Percentiles rank a stretch among this genome's conserved stretches.
phyloP scores from a whole-genome alignment of 2,329 filamentous ascomycete genomes.

The Pyrenophora graminea region DNA sequence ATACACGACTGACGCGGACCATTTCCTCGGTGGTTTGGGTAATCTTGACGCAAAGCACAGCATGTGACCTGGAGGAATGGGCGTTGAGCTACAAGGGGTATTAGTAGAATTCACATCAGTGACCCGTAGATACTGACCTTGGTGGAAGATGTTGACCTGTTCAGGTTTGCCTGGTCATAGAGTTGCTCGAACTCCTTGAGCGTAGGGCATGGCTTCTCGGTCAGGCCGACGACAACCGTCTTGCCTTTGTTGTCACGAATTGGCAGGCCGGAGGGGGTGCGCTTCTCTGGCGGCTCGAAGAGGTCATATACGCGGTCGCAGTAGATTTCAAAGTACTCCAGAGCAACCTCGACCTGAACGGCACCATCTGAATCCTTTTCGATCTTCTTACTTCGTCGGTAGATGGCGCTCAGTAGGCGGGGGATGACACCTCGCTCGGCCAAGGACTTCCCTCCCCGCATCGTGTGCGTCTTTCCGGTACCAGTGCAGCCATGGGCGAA shows the following conservation, averaged over 20 bases:
- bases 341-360: slow-evolving; percentile 71
- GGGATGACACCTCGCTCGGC: slow-evolving; percentile 88
- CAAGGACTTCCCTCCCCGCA: slow-evolving; percentile 86
- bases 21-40: slow-evolving; percentile 72
- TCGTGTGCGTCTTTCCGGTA: slow-evolving; percentile 93
- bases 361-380: slow-evolving; percentile 74
- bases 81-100: slow-evolving; percentile 68
- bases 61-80: slow-evolving; percentile 86
- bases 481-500: slow-evolving; percentile 94
- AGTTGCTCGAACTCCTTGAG: slow-evolving; percentile 88
- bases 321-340: slow-evolving; percentile 97
- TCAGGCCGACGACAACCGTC: slow-evolving; percentile 83
- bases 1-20: slow-evolving; percentile 77
- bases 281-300: slow-evolving; percentile 84
- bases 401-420: slow-evolving; percentile 80
- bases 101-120: slow-evolving; percentile 5
- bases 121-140: slow-evolving; percentile 57
- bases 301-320: slow-evolving; percentile 94
- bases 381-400: slow-evolving; percentile 82
- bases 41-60: slow-evolving; percentile 87
- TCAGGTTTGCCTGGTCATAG: slow-evolving; percentile 90
- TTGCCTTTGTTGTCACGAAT: slow-evolving; percentile 85
- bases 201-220: slow-evolving; percentile 78
- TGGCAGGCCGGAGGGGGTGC: slow-evolving; percentile 77
- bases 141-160: slow-evolving; percentile 85